Base-by-base conservation (phyloP, 306 rosid species). In the Alnus glutinosa region DNA sequence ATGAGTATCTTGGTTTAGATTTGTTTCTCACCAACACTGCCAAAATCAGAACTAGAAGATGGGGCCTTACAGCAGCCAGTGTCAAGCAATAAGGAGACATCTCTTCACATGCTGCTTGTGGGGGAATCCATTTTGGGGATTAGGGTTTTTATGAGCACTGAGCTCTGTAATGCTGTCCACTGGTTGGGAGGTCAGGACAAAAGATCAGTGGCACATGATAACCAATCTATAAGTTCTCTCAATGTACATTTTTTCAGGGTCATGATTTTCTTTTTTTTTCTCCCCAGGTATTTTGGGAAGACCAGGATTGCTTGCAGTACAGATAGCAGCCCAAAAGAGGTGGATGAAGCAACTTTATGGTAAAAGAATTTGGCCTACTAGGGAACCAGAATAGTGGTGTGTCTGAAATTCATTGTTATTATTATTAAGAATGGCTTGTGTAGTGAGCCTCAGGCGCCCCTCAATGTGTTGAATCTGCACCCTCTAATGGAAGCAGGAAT, bases 301-400 rank as follows among this genome's bases (percentile, higher is more conserved):
- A 44, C 14, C 50, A 9, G 49, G 48, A 15, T 39, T 36, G 15
- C 23, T n/a, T 36, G 37, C 30, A 37, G 48, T 36, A 39, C 19
- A 37, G 49, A 15, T 36, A 66, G 71, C 50, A 16, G 49, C 50
- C 62, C 49, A 32, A 46, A 7, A 57, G 67, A 55, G 61, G 42
- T 51, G 69, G 62, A 47, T 58, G 67, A 73, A 73, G 51, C 59
- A 48, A 55, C 42, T 59, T 52, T 54, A 55, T 48, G 75, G 73
- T 23, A 76, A 78, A 67, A 36, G 47, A 48, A 78, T 74, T 32
- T 78, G 83, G 68, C 79, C 36, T 18, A 8, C 8, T 50, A 32
- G 80, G 86, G 80, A 78, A 70, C 77, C 86, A 78, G 44, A 79
- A 50, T 51, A 34, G 57, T 64, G 16, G 51, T 12, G 75, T 37